Conservation (phyloP, 169 alveolate genomes). For the Eimeria falciformis region DNA sequence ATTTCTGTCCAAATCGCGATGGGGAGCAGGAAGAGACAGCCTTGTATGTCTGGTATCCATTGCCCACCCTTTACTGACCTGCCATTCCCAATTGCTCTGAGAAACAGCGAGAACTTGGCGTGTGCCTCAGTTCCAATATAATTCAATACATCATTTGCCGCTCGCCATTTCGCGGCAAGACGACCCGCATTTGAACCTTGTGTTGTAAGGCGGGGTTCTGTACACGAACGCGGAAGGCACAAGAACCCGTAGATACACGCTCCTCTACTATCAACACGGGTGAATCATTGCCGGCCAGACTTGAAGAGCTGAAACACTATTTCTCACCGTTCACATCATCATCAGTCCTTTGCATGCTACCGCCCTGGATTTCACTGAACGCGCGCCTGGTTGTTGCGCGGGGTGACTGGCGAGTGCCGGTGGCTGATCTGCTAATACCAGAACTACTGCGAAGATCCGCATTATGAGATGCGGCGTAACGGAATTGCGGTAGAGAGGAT, state of each 20-base stretch:
- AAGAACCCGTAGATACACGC: neutral
- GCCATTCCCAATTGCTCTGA: neutral
- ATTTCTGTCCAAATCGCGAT: no score
- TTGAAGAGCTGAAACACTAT: neutral
- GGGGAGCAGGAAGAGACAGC: no score
- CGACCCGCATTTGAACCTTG: neutral
- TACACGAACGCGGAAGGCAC: neutral
- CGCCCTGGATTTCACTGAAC: neutral
- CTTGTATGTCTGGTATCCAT: no score
- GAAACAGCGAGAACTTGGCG: neutral
- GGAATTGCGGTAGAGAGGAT: slow-evolving; percentile 27
- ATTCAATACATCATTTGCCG: neutral
- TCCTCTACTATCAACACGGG: neutral
- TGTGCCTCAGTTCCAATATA: slow-evolving; percentile 19
- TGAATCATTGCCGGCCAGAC: neutral
- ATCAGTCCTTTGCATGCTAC: neutral
- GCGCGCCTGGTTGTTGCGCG: neutral
- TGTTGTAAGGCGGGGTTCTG: slow-evolving; percentile 18
- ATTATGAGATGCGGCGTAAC: neutral
- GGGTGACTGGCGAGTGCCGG: slow-evolving; percentile 11
- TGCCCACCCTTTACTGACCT: neutral
- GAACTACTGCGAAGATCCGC: slow-evolving; percentile 1
- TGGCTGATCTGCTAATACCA: neutral
- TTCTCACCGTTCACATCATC: neutral
- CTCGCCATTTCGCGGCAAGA: neutral